phyloP scores from a whole-genome alignment of 139 green algal species.

The Mychonastes homosphaera region DNA sequence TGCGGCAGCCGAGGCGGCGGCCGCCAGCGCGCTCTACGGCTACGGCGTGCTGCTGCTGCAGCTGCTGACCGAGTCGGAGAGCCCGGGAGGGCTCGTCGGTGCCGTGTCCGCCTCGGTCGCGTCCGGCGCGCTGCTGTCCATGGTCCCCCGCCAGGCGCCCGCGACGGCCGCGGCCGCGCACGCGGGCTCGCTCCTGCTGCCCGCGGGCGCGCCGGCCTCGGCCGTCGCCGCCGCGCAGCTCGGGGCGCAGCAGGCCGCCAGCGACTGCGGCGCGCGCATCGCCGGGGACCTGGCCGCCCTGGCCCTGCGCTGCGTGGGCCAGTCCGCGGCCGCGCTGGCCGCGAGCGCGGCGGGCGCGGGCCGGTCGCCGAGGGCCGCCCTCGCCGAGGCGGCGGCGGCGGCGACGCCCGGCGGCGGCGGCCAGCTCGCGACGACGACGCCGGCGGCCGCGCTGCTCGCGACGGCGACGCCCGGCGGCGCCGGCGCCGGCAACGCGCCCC shows the following conservation, averaged over 20 bases:
- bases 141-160: constrained; percentile 27
- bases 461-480: too few relatives aligned
- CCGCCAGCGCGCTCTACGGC: constrained; percentile 28
- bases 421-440: too few relatives aligned
- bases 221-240: constrained; percentile 6
- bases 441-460: too few relatives aligned
- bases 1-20: background rate
- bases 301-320: constrained; percentile 30
- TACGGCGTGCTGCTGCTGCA: constrained; percentile 45
- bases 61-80: constrained; percentile 41
- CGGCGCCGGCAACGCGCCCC: too few relatives aligned
- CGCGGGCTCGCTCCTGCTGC: too few relatives aligned
- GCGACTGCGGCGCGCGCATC: constrained; percentile 1
- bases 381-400: constrained; percentile 8
- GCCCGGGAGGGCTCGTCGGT: constrained; percentile 31
- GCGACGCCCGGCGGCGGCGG: constrained; percentile 9
- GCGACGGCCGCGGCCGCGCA: too few relatives aligned
- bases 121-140: constrained; percentile 24
- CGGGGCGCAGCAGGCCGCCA: too few relatives aligned
- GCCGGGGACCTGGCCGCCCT: constrained; percentile 24
- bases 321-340: background rate
- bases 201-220: constrained; percentile 6
- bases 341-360: background rate
- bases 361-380: background rate
- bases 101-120: constrained; percentile 31